Conservation (phyloP, 2,329 filamentous ascomycete genomes). For the Alternaria sp. region DNA sequence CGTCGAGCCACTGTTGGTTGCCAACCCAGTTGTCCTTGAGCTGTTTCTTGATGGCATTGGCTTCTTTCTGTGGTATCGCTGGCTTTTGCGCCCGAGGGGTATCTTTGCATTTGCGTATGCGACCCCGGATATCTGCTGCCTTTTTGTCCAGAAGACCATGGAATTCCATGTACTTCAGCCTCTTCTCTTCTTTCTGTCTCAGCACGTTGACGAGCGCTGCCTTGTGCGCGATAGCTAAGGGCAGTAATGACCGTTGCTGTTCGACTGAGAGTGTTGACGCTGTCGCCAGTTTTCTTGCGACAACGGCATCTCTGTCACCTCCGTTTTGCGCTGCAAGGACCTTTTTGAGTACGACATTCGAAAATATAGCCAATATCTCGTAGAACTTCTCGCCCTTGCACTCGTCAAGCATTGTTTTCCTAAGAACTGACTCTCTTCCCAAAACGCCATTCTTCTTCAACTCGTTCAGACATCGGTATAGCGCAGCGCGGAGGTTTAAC, state of each 20-base stretch:
- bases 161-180: constrained; percentile 67
- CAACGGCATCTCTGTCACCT: constrained; percentile 11
- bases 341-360: constrained; percentile 79
- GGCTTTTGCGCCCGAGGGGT: constrained; percentile 31
- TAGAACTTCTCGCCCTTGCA: constrained; percentile 91
- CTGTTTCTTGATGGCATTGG: constrained; percentile 59
- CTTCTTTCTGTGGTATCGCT: constrained; percentile 41
- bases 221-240: constrained; percentile 76
- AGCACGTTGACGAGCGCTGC: constrained; percentile 67
- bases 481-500: constrained; percentile 82
- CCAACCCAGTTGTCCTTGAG: constrained; percentile 80
- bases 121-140: constrained; percentile 61
- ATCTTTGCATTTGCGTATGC: constrained; percentile 54
- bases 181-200: constrained; percentile 64
- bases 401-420: constrained; percentile 96
- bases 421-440: constrained; percentile 77
- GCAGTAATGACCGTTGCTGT: constrained; percentile 57
- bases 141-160: constrained; percentile 69
- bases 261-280: constrained; percentile 38
- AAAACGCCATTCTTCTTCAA: constrained; percentile 87
- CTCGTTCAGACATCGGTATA: constrained; percentile 81
- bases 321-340: constrained; percentile 61
- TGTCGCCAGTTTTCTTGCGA: constrained; percentile 61
- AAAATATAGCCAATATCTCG: constrained; percentile 84
- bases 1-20: constrained; percentile 74